Percentiles rank a stretch among this genome's conserved stretches.
These are phyloP conservation scores for Aspergillus viridinutans DNA, from an alignment of 2,329 filamentous ascomycete genomes.

Conservation along the genomic window DNA sequence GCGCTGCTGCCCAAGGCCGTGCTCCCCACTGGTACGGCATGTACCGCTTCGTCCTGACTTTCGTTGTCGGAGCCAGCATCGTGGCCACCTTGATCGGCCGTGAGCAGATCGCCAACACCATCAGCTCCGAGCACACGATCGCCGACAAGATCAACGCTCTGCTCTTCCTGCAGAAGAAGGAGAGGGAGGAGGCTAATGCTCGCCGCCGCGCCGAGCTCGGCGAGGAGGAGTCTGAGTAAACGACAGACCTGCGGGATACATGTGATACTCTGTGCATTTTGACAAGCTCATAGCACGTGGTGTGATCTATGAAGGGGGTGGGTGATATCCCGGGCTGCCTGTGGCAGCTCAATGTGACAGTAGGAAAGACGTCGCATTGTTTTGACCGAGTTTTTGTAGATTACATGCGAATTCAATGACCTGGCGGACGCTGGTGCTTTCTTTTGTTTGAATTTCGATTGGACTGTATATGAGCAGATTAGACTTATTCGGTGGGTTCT, in stretches of 20 bases:
- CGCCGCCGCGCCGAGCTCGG: constrained; percentile 28
- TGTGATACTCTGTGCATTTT: background rate
- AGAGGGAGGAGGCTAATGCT: constrained; percentile 42
- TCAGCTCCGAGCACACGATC: constrained; percentile 34
- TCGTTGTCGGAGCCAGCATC: constrained; percentile 79
- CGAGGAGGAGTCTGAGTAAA: constrained; percentile 33
- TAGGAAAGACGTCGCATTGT: constrained; percentile 20
- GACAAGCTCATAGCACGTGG: background rate
- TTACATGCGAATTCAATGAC: constrained; percentile 31
- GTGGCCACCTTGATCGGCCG: constrained; percentile 76
- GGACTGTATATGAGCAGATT: background rate
- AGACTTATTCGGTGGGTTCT: background rate
- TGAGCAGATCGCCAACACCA: constrained; percentile 61
- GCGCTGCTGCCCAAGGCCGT: constrained; percentile 70
- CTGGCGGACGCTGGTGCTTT: constrained; percentile 23
- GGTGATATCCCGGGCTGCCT: background rate
- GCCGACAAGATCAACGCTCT: constrained; percentile 52
- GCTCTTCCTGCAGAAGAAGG: constrained; percentile 44
- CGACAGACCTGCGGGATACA: background rate
- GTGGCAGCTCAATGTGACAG: constrained; percentile 12
- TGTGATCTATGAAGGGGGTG: background rate
- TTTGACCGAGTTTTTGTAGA: constrained; percentile 32
- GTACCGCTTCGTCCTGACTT: constrained; percentile 89
- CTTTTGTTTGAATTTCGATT: constrained; percentile 22
- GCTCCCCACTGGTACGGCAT: constrained; percentile 79